Evolutionary conservation across 352 stramenopile genomes (phyloP).

Genomic region (Salisapilia sapeloensis): DNA sequence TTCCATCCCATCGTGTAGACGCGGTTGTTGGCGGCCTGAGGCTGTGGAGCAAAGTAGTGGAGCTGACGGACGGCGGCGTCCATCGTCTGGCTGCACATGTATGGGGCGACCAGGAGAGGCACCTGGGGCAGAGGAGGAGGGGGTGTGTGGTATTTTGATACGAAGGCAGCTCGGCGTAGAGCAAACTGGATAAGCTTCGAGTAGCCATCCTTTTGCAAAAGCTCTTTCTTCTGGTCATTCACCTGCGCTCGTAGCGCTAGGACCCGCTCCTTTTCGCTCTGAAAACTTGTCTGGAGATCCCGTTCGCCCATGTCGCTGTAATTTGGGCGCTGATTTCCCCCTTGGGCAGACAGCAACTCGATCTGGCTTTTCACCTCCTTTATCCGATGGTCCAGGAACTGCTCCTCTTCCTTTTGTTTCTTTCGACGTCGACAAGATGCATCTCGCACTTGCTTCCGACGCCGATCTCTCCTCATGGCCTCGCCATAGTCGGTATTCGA

Average conservation of each 20-base stretch:
- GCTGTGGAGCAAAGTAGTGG: constrained; percentile 47
- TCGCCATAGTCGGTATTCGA: too few relatives aligned
- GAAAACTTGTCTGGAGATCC: constrained; percentile 50
- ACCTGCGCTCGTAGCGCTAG: constrained; percentile 67
- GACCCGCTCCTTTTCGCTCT: constrained; percentile 69
- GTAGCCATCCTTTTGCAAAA: constrained; percentile 73
- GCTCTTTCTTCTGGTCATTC: constrained; percentile 68
- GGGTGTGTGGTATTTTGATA: constrained; percentile 50
- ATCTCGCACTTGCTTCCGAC: constrained; percentile 59
- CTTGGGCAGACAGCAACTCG: constrained; percentile 53
- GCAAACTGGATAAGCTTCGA: constrained; percentile 73
- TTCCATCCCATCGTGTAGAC: constrained; percentile 78
- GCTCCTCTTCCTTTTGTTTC: constrained; percentile 76
- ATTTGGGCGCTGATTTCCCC: constrained; percentile 62
- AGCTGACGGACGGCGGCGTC: constrained; percentile 60
- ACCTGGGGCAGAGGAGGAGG: too few relatives aligned
- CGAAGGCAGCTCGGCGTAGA: constrained; percentile 66
- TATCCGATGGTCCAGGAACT: constrained; percentile 59
- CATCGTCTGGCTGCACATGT: constrained; percentile 60
- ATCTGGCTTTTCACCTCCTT: constrained; percentile 74
- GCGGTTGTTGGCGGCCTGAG: constrained; percentile 72
- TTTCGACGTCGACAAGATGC: constrained; percentile 60
- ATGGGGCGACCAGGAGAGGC: constrained; percentile 59
- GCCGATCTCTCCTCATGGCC: constrained; percentile 75
- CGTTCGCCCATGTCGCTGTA: constrained; percentile 69